Conservation (phyloP, 441 rosid genomes). For the California macrophylla region DNA sequence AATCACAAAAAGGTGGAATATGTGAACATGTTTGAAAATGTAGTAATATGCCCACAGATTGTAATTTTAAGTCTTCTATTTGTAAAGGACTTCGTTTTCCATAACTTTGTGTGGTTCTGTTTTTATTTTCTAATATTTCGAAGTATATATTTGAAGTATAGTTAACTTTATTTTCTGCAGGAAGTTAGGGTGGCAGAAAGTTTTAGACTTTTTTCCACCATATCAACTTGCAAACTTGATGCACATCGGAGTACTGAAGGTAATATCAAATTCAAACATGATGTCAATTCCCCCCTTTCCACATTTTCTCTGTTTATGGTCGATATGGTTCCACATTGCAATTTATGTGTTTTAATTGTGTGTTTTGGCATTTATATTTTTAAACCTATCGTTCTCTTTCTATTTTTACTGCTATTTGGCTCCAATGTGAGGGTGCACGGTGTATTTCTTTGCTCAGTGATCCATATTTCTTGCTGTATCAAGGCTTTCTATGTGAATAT, state of each 20-base stretch:
- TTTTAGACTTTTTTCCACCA: constrained; percentile 79
- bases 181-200: constrained; percentile 74
- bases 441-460: not conserved
- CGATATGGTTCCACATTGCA: not conserved
- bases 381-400: not conserved
- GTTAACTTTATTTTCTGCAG: constrained; percentile 33
- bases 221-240: constrained; percentile 59
- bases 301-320: not conserved
- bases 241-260: constrained; percentile 44
- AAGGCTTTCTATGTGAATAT: not conserved
- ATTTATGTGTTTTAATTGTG: not conserved
- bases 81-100: not conserved
- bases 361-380: not conserved
- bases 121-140: constrained; percentile 3
- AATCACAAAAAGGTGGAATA: not conserved
- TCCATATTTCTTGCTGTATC: not conserved
- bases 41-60: not conserved
- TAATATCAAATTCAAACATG: constrained; percentile 14
- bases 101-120: not conserved
- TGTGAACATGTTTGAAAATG: not conserved
- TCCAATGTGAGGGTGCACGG: not conserved
- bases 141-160: constrained; percentile 11
- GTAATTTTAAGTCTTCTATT: not conserved
- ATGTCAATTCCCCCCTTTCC: not conserved
- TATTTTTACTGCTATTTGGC: not conserved